Base-by-base conservation (phyloP, 2,329 filamentous ascomycete genomes). In the Drechslerella dactyloides region DNA sequence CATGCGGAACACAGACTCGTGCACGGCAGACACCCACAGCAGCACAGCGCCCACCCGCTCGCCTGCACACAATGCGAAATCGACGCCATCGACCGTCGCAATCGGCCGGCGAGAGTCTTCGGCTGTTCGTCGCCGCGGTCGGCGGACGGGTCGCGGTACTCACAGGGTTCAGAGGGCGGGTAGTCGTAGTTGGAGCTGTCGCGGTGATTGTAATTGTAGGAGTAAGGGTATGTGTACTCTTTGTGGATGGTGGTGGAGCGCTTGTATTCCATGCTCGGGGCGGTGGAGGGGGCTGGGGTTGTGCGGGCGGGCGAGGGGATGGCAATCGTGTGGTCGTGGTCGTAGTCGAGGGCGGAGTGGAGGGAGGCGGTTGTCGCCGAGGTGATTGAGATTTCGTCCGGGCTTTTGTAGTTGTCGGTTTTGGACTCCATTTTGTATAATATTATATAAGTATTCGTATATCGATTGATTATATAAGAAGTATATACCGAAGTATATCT, bases 11-110 rank as follows among this genome's bases (percentile, higher is more conserved):
- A 72, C 13, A 72, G 17, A 24, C 54, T 56, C 30, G 13, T 63
- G 24, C 68, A 72, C 17, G 68, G 68, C 50, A 72, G 35, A 58
- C 68, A 72, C 5, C 68, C 68, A 27, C 68, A 72, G 33, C 68
- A 72, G 51, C 68, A 72, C 23, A 55, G 24, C 33, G 56, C 60
- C 68, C 68, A 72, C 15, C 68, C 55, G 3, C 60, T 72, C 7
- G 68, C 51, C 13, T 65, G 60, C 11, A 72, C 53, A 37, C 68
- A 72, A 48, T 72, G 60, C 23, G 55, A 65, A 23, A 72, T 57
- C 11, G 68, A 72, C 33, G 54, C 64, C n/a, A 61, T 24, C 7
- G 60, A 42, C 2, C 59, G 48, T 37, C 64, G 53, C 1, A 70
- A 44, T 27, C 59, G 46, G n/a, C 59, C 50, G 23, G 23, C 19